phyloP scores from a whole-genome alignment of 305 asterid genomes.

The Solanum chacoense region DNA sequence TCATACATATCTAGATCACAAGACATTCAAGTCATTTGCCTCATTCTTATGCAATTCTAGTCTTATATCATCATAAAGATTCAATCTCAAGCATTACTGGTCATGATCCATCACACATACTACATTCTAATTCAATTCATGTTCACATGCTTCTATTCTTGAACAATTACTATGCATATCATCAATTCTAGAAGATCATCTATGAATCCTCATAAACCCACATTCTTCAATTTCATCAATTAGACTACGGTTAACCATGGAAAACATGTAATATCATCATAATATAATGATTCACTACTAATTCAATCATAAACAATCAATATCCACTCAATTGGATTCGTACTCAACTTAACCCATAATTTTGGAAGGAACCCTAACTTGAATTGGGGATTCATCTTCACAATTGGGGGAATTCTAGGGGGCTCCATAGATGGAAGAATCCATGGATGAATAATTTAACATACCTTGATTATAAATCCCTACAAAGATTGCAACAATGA shows the following conservation, averaged over 20 bases:
- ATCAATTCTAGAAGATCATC: neutral
- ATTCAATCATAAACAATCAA: neutral
- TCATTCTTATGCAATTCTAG: neutral
- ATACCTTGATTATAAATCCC: neutral
- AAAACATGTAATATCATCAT: neutral
- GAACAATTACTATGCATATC: neutral
- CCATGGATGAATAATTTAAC: neutral
- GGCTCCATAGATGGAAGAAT: neutral
- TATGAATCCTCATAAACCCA: neutral
- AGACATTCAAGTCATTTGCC: neutral
- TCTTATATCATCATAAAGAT: neutral
- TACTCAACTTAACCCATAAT: neutral
- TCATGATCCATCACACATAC: neutral
- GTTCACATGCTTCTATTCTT: neutral
- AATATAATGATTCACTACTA: neutral
- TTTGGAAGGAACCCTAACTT: neutral
- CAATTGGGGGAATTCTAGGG: neutral
- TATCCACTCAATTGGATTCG: neutral
- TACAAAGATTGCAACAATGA: neutral
- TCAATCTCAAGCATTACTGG: neutral
- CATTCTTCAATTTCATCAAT: neutral
- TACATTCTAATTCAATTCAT: neutral
- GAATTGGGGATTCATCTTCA: neutral
- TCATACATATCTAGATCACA: neutral
- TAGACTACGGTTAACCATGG: neutral